Evolutionary conservation across 78 protist genomes (phyloP), one percentile per base, ranked within the genome.

Genomic region (Dictyostelium capitatum): DNA sequence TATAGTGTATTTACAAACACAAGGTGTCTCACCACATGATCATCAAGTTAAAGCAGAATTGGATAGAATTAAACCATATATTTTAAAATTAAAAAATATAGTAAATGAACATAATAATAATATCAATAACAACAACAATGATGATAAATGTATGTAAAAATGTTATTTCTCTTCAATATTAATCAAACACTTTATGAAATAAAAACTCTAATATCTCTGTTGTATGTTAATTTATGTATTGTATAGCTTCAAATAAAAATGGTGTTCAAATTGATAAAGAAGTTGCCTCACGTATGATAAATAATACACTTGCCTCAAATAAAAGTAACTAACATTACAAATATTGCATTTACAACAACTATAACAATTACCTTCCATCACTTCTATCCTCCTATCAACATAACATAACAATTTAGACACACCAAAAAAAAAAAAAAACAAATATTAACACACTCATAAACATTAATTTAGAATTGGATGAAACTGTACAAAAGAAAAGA

Each of bases 1-100:
- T 43, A 41, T 77, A 85, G 92, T 85, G 92, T 85, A 85, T 77
- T 85, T 85, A 85, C 92, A 85, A 77, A 85, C 92, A 7, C 92
- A 85, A 85, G 92, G 92, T 57, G 80, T 85, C 12, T 73, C 82
- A 62, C 92, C 92, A 77, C 92, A 85, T 54, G 54, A 62, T 15
- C 92, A 85, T 75, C 82, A 14, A 62, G 92, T 85, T 30, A 85
- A 85, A 75, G 37, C 23, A 28, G 92, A 85, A 77, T 77, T 85
- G 91, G 91, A 85, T 47, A 51, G 92, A 62, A 85, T 85, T 7
- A 85, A 75, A 75, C 92, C 80, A 46, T 85, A 85, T 85, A 53
- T 85, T 62, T 23, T 53, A 46, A 85, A 85, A 77, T 17, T 85
- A 48, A 79, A 75, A 75, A 62, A 7, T 3, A 8, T 59, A n/a